Base-by-base conservation (phyloP, 2,329 filamentous ascomycete species). In the Venturia oleaginea region DNA sequence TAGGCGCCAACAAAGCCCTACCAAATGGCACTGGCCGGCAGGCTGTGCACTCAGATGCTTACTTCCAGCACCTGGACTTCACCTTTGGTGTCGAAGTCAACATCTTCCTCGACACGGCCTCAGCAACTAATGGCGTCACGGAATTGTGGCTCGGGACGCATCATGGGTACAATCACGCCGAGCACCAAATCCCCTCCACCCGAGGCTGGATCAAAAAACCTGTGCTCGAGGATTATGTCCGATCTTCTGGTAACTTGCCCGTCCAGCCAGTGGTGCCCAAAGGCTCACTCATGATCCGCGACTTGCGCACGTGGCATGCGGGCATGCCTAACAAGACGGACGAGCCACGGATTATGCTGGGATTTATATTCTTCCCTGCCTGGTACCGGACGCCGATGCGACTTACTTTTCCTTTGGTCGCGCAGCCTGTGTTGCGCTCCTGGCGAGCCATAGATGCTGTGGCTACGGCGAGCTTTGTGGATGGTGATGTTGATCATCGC, bases 231-330 rank as follows among this genome's bases (percentile, higher is more conserved):
- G 70, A 74, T 71, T 78, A 7, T 76, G 79, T 6, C 82, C 82
- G 0, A 70, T 78, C 13, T n/a, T n/a, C n/a, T n/a, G n/a, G n/a
- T n/a, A n/a, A n/a, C n/a, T n/a, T n/a, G n/a, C n/a, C n/a, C n/a
- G n/a, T n/a, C n/a, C 83, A 86, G 68, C 82, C 83, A 0, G 64
- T 72, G 2, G 77, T 85, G 0, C 75, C 76, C 42, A 84, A 83
- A 68, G 84, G 85, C 0, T 81, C 81, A 46, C 70, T 87, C 27
- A 76, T 86, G 42, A 70, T 88, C 37, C 77, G 86, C 1, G 85
- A 87, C 70, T 71, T 87, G 63, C 75, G 84, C 30, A 77, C 86
- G 5, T 88, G 85, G 84, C 84, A 87, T 70, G 84, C 83, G 0
- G 85, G 84, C 0, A 85, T 86, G 80, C 84, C 84, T 1, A 87